phyloP scores from a whole-genome alignment of 2,329 filamentous ascomycete species.

The Chalara sp. region DNA sequence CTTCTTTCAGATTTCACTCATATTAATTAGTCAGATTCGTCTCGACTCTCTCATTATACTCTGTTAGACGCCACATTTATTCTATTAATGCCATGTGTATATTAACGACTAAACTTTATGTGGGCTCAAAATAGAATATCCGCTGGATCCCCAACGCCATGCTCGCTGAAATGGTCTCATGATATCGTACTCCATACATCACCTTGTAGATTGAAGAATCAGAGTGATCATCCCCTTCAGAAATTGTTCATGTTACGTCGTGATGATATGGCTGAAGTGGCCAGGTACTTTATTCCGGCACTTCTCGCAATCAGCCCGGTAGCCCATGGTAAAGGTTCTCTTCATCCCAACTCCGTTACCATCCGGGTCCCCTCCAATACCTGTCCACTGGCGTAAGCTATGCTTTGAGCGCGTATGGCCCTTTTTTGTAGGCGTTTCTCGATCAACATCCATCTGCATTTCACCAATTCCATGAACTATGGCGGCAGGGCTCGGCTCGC shows the following conservation, averaged over 20 bases:
- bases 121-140: too few relatives aligned
- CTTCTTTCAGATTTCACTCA: too few relatives aligned
- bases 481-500: constrained; percentile 24
- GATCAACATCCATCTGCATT: constrained; percentile 27
- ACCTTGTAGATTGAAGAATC: too few relatives aligned
- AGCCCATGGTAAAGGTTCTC: constrained; percentile 71
- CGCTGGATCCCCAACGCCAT: too few relatives aligned
- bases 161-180: too few relatives aligned
- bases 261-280: constrained; percentile 75
- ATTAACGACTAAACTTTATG: too few relatives aligned
- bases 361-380: constrained; percentile 14
- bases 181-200: too few relatives aligned
- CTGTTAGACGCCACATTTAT: too few relatives aligned
- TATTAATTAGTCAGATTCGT: too few relatives aligned
- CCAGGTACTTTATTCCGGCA: constrained; percentile 68
- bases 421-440: constrained; percentile 25
- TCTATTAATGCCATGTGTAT: too few relatives aligned
- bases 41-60: too few relatives aligned
- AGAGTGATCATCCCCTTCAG: too few relatives aligned
- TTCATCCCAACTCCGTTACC: constrained; percentile 44
- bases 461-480: constrained; percentile 22
- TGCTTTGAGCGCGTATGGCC: constrained; percentile 26
- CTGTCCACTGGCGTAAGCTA: constrained; percentile 25
- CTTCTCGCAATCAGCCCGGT: constrained; percentile 71
- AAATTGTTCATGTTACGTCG: constrained; percentile 11